These are phyloP conservation scores for Aspergillus sp. DNA, from an alignment of 2,329 filamentous ascomycete species.

Conservation along the genomic window DNA sequence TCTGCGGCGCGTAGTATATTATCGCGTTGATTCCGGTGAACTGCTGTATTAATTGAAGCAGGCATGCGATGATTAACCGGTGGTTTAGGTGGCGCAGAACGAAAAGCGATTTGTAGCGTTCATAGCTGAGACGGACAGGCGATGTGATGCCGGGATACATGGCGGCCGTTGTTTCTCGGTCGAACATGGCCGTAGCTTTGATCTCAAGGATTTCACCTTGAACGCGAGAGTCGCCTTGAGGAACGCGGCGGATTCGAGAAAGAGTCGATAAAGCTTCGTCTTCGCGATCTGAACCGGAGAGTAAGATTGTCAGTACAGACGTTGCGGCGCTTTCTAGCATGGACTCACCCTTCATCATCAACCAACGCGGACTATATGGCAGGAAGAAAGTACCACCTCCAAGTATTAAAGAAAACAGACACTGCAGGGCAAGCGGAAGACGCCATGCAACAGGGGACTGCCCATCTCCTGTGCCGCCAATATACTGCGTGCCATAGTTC, in stretches of 20 bases:
- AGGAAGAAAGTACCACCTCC: slow-evolving; percentile 40
- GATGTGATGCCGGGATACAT: not conserved
- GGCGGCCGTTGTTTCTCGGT: slow-evolving; percentile 24
- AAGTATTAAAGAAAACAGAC: slow-evolving; percentile 36
- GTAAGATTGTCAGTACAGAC: too few species aligned
- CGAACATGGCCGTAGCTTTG: slow-evolving; percentile 52
- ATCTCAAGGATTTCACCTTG: slow-evolving; percentile 49
- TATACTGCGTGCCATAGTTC: slow-evolving; percentile 51
- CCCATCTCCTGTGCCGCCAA: slow-evolving; percentile 11
- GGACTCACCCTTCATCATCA: slow-evolving; percentile 37
- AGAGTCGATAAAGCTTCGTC: slow-evolving; percentile 47
- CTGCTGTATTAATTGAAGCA: slow-evolving; percentile 28
- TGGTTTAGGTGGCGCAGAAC: not conserved
- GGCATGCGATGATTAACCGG: slow-evolving; percentile 13
- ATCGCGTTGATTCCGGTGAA: slow-evolving; percentile 47
- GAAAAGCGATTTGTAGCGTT: not conserved
- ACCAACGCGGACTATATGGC: slow-evolving; percentile 56
- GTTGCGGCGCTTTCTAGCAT: not conserved
- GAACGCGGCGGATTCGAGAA: slow-evolving; percentile 47
- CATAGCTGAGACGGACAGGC: not conserved
- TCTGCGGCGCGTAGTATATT: slow-evolving; percentile 51
- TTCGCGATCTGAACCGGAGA: slow-evolving; percentile 28
- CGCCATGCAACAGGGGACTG: slow-evolving; percentile 44
- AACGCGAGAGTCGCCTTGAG: slow-evolving; percentile 47
- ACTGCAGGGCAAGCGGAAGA: slow-evolving; percentile 50